These are phyloP conservation scores for Phytomonas sp. DNA, from an alignment of 208 protist species.

Conservation along the genomic window DNA sequence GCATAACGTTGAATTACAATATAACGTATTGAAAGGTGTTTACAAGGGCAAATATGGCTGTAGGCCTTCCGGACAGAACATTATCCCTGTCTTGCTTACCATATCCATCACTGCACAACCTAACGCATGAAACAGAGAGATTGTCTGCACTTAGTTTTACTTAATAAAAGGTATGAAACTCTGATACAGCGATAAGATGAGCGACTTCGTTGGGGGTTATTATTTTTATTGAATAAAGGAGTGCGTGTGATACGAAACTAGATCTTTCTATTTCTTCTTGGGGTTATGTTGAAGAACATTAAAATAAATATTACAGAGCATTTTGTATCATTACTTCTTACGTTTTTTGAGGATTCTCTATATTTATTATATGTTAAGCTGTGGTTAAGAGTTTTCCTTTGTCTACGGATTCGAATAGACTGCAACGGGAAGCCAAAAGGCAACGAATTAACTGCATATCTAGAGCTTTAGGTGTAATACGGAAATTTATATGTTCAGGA, in stretches of 20 bases:
- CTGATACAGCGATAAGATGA: neutral
- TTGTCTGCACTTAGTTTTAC: neutral
- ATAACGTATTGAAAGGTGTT: neutral
- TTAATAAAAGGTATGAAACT: neutral
- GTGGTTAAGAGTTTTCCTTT: neutral
- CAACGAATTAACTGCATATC: neutral
- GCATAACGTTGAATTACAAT: neutral
- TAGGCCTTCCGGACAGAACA: neutral
- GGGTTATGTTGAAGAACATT: too few relatives aligned
- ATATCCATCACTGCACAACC: neutral
- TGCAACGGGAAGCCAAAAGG: neutral
- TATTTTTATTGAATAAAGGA: neutral
- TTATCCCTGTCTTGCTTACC: neutral
- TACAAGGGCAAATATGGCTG: neutral
- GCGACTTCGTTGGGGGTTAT: neutral
- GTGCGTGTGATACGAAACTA: neutral
- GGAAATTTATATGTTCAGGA: constrained; percentile 14
- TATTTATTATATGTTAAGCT: neutral
- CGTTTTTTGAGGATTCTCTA: constrained; percentile 5
- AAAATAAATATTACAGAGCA: too few relatives aligned
- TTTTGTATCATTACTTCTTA: constrained; percentile 10
- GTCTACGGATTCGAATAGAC: neutral
- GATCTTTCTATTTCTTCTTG: too few relatives aligned
- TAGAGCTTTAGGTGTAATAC: neutral
- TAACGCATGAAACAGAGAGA: neutral